Evolutionary conservation across 2,329 filamentous ascomycete genomes (phyloP).

Genomic region (Neofusicoccum sp.): DNA sequence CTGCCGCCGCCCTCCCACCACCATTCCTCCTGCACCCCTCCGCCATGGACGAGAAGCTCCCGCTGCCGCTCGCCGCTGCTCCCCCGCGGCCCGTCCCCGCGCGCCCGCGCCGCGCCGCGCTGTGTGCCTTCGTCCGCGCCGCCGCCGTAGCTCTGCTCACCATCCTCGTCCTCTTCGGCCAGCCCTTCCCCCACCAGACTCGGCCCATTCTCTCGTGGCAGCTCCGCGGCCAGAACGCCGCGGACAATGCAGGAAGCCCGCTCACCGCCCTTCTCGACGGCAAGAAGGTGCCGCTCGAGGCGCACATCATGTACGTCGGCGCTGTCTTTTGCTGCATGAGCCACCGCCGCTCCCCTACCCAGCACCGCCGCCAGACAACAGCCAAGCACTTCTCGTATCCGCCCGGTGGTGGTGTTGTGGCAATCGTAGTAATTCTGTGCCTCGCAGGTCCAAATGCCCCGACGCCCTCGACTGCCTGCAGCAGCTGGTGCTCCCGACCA

Average conservation of each 20-base stretch:
- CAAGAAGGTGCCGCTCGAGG: constrained; percentile 71
- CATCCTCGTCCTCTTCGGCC: constrained; percentile 33
- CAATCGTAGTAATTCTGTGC: neutral
- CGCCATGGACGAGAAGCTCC: constrained; percentile 15
- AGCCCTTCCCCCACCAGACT: constrained; percentile 17
- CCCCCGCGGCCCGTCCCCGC: neutral
- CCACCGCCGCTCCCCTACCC: neutral
- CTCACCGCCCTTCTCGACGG: neutral
- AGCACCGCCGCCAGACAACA: neutral
- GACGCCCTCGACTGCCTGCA: constrained; percentile 83
- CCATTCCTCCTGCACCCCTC: neutral
- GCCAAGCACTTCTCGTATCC: neutral
- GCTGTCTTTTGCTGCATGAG: constrained; percentile 23
- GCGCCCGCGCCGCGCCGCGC: constrained; percentile 21
- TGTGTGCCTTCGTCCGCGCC: constrained; percentile 27
- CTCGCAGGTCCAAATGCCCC: constrained; percentile 71
- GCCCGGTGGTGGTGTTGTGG: too few species aligned
- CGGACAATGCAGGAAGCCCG: neutral
- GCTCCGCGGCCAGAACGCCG: neutral
- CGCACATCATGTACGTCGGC: constrained; percentile 73
- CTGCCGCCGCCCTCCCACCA: neutral
- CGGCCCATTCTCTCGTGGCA: neutral
- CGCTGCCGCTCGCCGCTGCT: neutral
- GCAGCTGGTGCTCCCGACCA: constrained; percentile 77
- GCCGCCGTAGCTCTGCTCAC: constrained; percentile 28